Conservation (phyloP, 139 green algal species). For the Coccomyxa sp. region DNA sequence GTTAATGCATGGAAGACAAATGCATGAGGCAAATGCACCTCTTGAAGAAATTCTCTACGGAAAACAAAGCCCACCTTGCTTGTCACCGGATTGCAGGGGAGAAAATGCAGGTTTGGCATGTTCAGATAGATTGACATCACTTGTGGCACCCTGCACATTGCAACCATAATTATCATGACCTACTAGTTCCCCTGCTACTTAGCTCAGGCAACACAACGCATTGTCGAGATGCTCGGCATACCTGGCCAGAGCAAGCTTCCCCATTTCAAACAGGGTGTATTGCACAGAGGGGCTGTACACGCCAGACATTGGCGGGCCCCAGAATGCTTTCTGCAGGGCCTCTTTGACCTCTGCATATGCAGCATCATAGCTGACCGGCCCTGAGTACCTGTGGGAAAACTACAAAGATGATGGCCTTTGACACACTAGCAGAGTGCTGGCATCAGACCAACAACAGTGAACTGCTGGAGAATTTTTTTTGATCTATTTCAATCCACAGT, state of each 20-base stretch:
- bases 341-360: slow-evolving; percentile 32
- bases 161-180: neutral
- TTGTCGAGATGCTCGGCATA: slow-evolving; percentile 5
- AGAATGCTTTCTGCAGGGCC: slow-evolving; percentile 64
- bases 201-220: neutral
- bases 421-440: no score
- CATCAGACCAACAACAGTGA: no score
- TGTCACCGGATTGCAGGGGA: slow-evolving; percentile 69
- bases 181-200: no score
- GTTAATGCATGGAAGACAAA: neutral
- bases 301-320: slow-evolving; percentile 70
- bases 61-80: slow-evolving; percentile 18
- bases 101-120: slow-evolving; percentile 97
- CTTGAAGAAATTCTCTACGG: neutral
- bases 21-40: neutral
- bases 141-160: slow-evolving; percentile 34
- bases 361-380: slow-evolving; percentile 35
- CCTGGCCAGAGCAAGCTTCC: slow-evolving; percentile 46
- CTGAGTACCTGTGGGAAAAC: slow-evolving; percentile 12
- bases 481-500: no score
- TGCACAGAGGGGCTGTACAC: slow-evolving; percentile 90
- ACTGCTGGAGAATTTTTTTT: no score
- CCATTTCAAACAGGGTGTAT: slow-evolving; percentile 90
- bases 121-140: slow-evolving; percentile 84
- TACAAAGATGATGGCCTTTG: no score